Percentiles rank a stretch among this genome's conserved stretches.
phyloP scores from a whole-genome alignment of 768 basidiomycete genomes.

The Podaxis carcinomalis region DNA sequence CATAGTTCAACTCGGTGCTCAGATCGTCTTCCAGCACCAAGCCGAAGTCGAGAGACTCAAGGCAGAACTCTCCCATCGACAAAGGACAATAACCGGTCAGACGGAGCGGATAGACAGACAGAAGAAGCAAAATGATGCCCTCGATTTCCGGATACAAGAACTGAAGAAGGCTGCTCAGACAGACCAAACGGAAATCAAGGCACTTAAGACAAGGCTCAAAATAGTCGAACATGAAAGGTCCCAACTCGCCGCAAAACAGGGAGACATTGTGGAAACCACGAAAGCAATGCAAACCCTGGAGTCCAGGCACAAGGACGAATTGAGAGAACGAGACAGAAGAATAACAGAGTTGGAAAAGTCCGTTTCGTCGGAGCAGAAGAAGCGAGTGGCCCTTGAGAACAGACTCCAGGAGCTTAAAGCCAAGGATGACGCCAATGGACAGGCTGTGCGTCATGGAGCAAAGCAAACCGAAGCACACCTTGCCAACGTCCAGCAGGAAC shows the following conservation, averaged over 20 bases:
- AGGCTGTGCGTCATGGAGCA: slow-evolving; percentile 27
- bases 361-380: slow-evolving; percentile 44
- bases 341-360: slow-evolving; percentile 55
- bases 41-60: slow-evolving; percentile 56
- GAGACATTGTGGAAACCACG: slow-evolving; percentile 46
- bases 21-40: slow-evolving; percentile 42
- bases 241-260: slow-evolving; percentile 47
- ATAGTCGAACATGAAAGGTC: slow-evolving; percentile 52
- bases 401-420: slow-evolving; percentile 37
- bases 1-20: not conserved
- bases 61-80: slow-evolving; percentile 46
- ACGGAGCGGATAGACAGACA: slow-evolving; percentile 53
- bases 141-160: slow-evolving; percentile 60
- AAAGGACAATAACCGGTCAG: slow-evolving; percentile 45
- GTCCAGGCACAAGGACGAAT: slow-evolving; percentile 48
- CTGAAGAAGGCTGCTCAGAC: slow-evolving; percentile 42
- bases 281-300: slow-evolving; percentile 47
- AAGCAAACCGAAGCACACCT: slow-evolving; percentile 33
- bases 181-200: slow-evolving; percentile 63
- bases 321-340: slow-evolving; percentile 46
- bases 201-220: slow-evolving; percentile 54
- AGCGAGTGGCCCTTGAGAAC: slow-evolving; percentile 42
- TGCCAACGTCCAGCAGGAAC: slow-evolving; percentile 30
- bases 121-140: slow-evolving; percentile 54
- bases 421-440: slow-evolving; percentile 37